Evolutionary conservation across 2,329 filamentous ascomycete species (phyloP), one percentile per base, ranked within the genome.

Genomic region (Xylaria sp.): DNA sequence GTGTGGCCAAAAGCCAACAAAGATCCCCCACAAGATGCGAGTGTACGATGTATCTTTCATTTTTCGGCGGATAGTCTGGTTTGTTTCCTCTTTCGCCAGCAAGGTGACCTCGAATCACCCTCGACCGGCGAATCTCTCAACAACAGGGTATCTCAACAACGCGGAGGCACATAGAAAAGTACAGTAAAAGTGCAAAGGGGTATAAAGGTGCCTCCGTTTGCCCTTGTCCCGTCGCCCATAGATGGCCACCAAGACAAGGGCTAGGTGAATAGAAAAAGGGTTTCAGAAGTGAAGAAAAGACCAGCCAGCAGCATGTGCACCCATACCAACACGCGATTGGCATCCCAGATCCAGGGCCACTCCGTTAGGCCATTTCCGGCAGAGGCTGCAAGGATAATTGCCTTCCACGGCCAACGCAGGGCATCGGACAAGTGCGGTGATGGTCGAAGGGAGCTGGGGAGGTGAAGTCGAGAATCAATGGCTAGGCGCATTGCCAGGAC

Each of bases 111-210:
- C 62, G 48, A 58, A 62, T 60, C 58, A 58, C 60, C 54, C 63
- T 67, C 66, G 64, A 43, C 63, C 65, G 59, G 66, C 65, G 65
- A 68, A 60, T 48, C 59, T 67, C 65, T 67, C 66, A 67, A 67
- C 62, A 68, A 68, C 58, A 54, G 67, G 67, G 67, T 68, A 68
- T 68, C 67, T 68, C 55, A 65, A 67, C 60, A 68, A 64, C 35
- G 31, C 59, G 54, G 37, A 60, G 65, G 61, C 61, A 65, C 60
- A 54, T 53, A 49, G 67, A 67, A 62, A 40, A 37, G 33, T 44
- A 40, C 35, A 48, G 21, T 59, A 63, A 57, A 63, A 56, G 51
- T 37, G 51, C 19, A 57, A 60, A 62, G 46, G 43, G 21, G 19
- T 49, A 60, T 4, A 61, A 58, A n/a, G 29, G 62, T 66, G 63